phyloP scores from a whole-genome alignment of 2,329 filamentous ascomycete genomes.

The Chalaropsis thielavioides region DNA sequence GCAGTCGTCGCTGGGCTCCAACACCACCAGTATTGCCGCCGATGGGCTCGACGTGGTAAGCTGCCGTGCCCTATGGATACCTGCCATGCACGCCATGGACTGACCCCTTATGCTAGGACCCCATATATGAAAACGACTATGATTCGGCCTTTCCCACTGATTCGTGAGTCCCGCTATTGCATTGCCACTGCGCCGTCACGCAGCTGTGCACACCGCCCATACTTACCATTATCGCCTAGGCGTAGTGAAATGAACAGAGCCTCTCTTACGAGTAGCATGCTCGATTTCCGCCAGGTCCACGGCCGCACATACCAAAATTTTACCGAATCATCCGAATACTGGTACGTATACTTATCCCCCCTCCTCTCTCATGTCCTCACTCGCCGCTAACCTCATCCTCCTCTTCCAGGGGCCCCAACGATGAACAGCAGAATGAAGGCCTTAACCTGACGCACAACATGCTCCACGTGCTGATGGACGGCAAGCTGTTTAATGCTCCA shows the following conservation, averaged over 20 bases:
- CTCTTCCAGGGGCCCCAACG: conserved; percentile 20
- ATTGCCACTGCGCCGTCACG: background rate
- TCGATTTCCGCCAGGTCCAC: conserved; percentile 23
- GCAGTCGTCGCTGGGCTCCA: conserved; percentile 7
- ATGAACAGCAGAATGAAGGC: conserved; percentile 21
- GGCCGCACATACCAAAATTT: conserved; percentile 24
- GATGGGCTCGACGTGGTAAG: conserved; percentile 14
- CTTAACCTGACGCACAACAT: conserved; percentile 15
- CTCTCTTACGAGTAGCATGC: conserved; percentile 23
- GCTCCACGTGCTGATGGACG: conserved; percentile 17
- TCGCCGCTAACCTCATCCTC: background rate
- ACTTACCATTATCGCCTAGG: background rate
- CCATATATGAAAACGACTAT: conserved; percentile 9
- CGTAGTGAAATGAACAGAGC: conserved; percentile 20
- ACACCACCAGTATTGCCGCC: conserved; percentile 13
- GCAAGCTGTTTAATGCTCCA: conserved; percentile 17
- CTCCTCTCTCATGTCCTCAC: background rate
- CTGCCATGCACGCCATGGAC: background rate
- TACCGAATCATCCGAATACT: conserved; percentile 22
- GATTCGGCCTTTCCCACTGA: conserved; percentile 14
- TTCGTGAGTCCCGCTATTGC: conserved; percentile 8
- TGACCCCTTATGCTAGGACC: conserved; percentile 4
- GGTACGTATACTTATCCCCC: conserved; percentile 16
- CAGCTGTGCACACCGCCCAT: background rate
- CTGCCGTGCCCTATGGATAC: background rate